Evolutionary conservation across 352 stramenopile genomes (phyloP), one percentile per base, ranked within the genome.

Genomic region (Phytophthora litchii): DNA sequence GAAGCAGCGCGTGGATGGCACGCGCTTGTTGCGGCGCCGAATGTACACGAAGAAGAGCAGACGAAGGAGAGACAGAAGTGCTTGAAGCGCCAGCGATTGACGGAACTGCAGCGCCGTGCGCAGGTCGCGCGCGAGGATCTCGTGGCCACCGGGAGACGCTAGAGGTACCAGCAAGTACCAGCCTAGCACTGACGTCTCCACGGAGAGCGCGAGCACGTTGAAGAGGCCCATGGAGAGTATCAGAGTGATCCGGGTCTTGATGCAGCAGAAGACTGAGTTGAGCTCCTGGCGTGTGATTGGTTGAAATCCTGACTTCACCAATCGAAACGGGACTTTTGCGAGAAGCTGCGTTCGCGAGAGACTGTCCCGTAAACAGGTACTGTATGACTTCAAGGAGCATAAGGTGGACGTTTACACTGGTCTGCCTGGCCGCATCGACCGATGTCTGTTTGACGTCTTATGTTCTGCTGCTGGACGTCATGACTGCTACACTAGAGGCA

Each of bases 1-100:
- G 55, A 94, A 92, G 55, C 67, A 76, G 13, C 85, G 83, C 36
- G 85, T 92, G 25, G 81, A 83, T 34, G 84, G 81, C 29, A 80
- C 77, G 54, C 65, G 83, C 64, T 92, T 90, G 64, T 83, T 92
- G 40, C 74, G 61, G 16, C 78, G 67, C 0, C 83, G 80, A 29
- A 92, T 83, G 70, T 86, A 86, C 35, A 80, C 67, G 56, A 94
- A 92, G 44, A 90, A 64, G 41, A 68, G 46, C 47, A 85, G 47
- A 14, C 85, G 83, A 19, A 78, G 19, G 25, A 88, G 29, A 4
- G 81, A 79, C 21, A 94, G 68, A 25, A 65, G 52, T 8, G 77
- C 66, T 27, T 89, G 70, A 5, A 79, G 65, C 16, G 73, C 78
- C 42, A 93, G 72, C 60, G 83, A 93, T 56, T 95, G 86, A 44